A percentile compares a stretch with the other conserved stretches of the same genome.
These are phyloP conservation scores for Ophiostoma himal-ulmi DNA, from an alignment of 2,329 filamentous ascomycete species.

Conservation along the genomic window DNA sequence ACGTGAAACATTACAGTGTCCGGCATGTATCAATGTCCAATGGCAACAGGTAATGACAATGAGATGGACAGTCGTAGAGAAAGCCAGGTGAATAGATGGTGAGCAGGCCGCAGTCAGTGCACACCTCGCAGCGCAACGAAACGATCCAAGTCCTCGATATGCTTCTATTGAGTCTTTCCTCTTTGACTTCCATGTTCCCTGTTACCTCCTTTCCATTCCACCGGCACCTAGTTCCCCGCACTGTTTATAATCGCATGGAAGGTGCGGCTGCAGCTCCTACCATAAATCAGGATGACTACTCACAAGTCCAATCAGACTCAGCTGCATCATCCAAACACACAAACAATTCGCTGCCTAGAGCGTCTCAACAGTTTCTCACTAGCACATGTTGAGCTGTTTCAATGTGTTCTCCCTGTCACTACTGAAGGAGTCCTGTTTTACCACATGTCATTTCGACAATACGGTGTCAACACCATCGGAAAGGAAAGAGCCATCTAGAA, in stretches of 20 bases:
- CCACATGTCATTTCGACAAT: background rate
- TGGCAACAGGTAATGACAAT: background rate
- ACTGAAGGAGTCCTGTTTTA: background rate
- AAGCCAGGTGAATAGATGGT: background rate
- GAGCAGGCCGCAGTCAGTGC: background rate
- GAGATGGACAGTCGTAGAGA: background rate
- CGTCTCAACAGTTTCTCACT: background rate
- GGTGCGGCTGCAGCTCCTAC: background rate
- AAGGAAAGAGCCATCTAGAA: conserved; percentile 9
- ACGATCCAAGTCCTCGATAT: background rate
- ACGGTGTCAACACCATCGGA: background rate
- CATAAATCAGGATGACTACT: no score
- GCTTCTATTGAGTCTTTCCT: conserved; percentile 9
- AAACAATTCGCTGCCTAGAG: background rate
- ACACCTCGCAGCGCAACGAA: background rate
- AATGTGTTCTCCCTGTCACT: background rate
- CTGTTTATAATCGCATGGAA: background rate
- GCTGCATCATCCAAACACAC: background rate
- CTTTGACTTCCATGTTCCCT: background rate
- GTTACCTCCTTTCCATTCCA: background rate
- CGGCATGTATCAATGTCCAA: background rate
- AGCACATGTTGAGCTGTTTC: conserved; percentile 8
- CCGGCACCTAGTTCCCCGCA: background rate
- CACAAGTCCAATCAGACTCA: no score
- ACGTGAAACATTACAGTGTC: background rate